phyloP scores from a whole-genome alignment of 2,329 filamentous ascomycete genomes.

The Diaporthe eres region DNA sequence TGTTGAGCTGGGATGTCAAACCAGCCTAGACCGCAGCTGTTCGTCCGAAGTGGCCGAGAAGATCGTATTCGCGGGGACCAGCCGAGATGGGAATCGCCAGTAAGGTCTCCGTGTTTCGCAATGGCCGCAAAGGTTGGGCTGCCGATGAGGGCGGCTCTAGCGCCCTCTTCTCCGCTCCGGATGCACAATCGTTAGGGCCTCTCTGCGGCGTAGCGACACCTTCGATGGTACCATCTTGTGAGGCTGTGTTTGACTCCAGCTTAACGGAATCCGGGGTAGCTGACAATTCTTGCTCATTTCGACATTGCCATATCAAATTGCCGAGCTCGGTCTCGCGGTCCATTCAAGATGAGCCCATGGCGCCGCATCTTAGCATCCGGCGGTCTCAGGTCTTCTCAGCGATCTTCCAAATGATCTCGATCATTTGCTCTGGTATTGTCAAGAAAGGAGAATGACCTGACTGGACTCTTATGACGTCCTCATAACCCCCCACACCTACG shows the following conservation, averaged over 20 bases:
- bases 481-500: conserved; percentile 18
- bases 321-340: neutral
- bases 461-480: conserved; percentile 33
- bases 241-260: neutral
- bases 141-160: conserved; percentile 3
- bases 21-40: conserved; percentile 15
- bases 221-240: too few relatives aligned
- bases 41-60: conserved; percentile 3
- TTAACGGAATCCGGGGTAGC: neutral
- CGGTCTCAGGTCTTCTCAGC: conserved; percentile 4
- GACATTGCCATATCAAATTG: neutral
- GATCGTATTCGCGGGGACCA: conserved; percentile 30
- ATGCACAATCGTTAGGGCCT: neutral
- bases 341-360: neutral
- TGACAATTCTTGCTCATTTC: neutral
- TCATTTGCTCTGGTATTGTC: conserved; percentile 21
- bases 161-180: neutral
- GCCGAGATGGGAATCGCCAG: conserved; percentile 15
- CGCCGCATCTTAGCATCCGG: neutral
- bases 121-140: neutral
- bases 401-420: conserved; percentile 29
- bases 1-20: neutral
- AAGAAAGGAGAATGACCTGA: conserved; percentile 35
- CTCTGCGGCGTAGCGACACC: neutral
- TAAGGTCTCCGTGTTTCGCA: conserved; percentile 11